These are phyloP conservation scores for Chlorencoelia australis DNA, from an alignment of 2,329 filamentous ascomycete species.

Conservation along the genomic window DNA sequence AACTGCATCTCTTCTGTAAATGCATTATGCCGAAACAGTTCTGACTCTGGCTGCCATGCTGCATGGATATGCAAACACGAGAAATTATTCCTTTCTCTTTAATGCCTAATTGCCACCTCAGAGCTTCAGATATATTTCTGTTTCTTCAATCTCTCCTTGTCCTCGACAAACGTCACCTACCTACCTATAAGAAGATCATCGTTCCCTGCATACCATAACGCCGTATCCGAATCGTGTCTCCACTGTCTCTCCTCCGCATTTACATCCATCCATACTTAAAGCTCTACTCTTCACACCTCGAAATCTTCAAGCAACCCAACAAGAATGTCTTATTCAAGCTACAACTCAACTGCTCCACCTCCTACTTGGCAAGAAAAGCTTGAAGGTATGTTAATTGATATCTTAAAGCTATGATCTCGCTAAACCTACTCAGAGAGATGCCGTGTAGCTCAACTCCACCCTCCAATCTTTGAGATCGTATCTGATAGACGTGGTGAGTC, in stretches of 20 bases:
- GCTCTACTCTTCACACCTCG: constrained; percentile 7
- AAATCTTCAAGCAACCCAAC: constrained; percentile 7
- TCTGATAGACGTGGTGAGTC: constrained; percentile 63
- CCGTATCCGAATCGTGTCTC: constrained; percentile 20
- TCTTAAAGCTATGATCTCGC: constrained; percentile 10
- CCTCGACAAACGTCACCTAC: constrained; percentile 8
- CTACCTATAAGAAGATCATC: constrained; percentile 25
- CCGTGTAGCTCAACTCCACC: constrained; percentile 39
- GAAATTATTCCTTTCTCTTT: constrained; percentile 16
- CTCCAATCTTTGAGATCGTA: constrained; percentile 58
- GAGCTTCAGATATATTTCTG: constrained; percentile 17
- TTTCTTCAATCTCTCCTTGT: constrained; percentile 7
- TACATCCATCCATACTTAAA: constrained; percentile 14
- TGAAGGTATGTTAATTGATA: constrained; percentile 25
- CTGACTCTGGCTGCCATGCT: constrained; percentile 25
- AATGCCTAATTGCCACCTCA: constrained; percentile 25
- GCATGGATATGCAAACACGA: constrained; percentile 25
- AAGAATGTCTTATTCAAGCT: constrained; percentile 25
- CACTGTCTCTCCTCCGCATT: constrained; percentile 20
- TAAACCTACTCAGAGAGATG: constrained; percentile 42
- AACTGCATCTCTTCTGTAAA: constrained; percentile 20
- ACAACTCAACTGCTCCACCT: constrained; percentile 18
- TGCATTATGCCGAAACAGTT: constrained; percentile 28
- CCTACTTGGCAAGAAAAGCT: constrained; percentile 30
- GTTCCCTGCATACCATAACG: constrained; percentile 26